Evolutionary conservation across 805 yeast species (phyloP).

Genomic region (Kodamaea hsintzibuensis): DNA sequence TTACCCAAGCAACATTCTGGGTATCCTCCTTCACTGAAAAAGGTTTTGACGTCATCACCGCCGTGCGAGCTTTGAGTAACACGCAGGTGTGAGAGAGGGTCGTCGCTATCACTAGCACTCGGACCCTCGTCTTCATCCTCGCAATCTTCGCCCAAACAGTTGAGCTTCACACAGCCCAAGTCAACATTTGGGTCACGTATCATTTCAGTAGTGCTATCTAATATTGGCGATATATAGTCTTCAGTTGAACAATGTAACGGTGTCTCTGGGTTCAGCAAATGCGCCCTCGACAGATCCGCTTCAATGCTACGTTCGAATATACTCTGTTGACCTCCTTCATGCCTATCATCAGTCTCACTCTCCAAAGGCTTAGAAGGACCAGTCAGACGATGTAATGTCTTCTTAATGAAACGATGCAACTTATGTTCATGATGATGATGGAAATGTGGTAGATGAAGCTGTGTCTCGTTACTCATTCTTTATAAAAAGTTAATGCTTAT

Average conservation of each 20-base stretch:
- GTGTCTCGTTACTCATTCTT: background rate
- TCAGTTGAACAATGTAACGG: conserved; percentile 30
- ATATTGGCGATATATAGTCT: conserved; percentile 30
- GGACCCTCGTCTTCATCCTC: conserved; percentile 12
- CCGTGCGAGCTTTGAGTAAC: conserved; percentile 3
- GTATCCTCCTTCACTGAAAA: background rate
- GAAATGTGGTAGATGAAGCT: background rate
- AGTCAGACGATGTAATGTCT: conserved; percentile 11
- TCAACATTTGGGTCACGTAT: conserved; percentile 27
- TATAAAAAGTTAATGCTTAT: background rate
- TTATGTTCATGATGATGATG: conserved; percentile 7
- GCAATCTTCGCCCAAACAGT: conserved; percentile 16
- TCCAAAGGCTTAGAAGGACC: background rate
- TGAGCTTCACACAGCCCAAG: conserved; percentile 24
- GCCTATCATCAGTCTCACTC: background rate
- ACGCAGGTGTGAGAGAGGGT: conserved; percentile 1
- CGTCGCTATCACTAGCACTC: conserved; percentile 7
- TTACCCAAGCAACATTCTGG: conserved; percentile 3
- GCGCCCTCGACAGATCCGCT: conserved; percentile 8
- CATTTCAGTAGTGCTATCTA: conserved; percentile 33
- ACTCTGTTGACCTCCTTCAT: conserved; percentile 1
- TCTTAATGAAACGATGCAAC: conserved; percentile 13
- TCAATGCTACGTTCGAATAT: conserved; percentile 16
- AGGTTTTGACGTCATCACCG: conserved; percentile 2
- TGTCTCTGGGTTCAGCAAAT: conserved; percentile 14